phyloP scores from a whole-genome alignment of 2,329 filamentous ascomycete genomes.

The Torrubiella hemipterigena region DNA sequence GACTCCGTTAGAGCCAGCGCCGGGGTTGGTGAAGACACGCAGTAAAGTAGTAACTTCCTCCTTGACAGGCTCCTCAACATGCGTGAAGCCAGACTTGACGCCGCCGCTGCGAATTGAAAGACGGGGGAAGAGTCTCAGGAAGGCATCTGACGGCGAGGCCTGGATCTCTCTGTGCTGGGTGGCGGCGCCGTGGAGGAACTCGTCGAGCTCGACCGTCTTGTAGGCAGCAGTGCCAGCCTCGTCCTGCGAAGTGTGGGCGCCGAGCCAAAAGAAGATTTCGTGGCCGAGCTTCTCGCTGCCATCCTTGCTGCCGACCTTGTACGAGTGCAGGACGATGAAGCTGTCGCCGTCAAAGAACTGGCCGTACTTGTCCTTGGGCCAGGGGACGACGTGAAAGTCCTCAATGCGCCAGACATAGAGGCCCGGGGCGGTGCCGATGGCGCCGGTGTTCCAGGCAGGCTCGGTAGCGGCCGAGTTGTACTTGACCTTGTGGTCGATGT shows the following conservation, averaged over 20 bases:
- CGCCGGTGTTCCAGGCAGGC: slow-evolving; percentile 53
- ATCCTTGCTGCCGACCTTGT: slow-evolving; percentile 34
- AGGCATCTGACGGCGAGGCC: slow-evolving; percentile 43
- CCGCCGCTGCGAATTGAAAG: slow-evolving; percentile 50
- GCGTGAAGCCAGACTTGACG: slow-evolving; percentile 48
- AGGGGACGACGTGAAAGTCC: slow-evolving; percentile 50
- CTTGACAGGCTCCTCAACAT: slow-evolving; percentile 38
- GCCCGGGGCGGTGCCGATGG: slow-evolving; percentile 38
- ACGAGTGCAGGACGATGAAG: slow-evolving; percentile 53
- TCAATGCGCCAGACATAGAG: slow-evolving; percentile 56
- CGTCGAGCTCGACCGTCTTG: slow-evolving; percentile 60
- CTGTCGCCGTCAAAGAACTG: slow-evolving; percentile 57
- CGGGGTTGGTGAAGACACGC: slow-evolving; percentile 50
- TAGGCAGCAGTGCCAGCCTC: slow-evolving; percentile 59
- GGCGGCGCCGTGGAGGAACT: slow-evolving; percentile 49
- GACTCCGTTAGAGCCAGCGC: slow-evolving; percentile 30
- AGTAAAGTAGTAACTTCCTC: slow-evolving; percentile 39
- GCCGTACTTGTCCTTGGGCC: slow-evolving; percentile 44
- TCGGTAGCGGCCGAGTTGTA: slow-evolving; percentile 53
- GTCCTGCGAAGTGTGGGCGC: slow-evolving; percentile 52
- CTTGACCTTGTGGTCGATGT: slow-evolving; percentile 57
- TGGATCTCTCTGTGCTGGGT: slow-evolving; percentile 56
- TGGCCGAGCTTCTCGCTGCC: slow-evolving; percentile 36
- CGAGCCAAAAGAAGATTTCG: slow-evolving; percentile 62
- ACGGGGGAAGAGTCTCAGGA: slow-evolving; percentile 47